Conservation (phyloP, 257 asterid species). For the Rauvolfia tetraphylla region DNA sequence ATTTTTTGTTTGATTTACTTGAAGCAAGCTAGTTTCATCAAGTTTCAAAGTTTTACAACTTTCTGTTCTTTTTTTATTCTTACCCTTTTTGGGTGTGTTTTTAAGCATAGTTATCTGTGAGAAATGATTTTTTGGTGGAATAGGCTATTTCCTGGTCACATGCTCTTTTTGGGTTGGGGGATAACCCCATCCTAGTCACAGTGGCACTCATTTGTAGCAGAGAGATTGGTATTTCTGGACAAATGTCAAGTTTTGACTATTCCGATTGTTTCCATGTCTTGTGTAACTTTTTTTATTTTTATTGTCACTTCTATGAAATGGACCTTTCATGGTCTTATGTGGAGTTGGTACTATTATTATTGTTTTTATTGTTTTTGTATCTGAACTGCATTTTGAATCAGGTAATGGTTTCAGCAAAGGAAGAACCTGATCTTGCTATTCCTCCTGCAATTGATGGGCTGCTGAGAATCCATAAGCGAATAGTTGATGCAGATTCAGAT, state of each 20-base stretch:
- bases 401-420: conserved; percentile 88
- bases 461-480: conserved; percentile 72
- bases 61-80: too few relatives aligned
- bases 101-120: neutral
- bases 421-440: conserved; percentile 65
- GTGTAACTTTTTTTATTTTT: neutral
- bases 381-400: conserved; percentile 22
- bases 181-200: neutral
- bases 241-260: neutral
- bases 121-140: neutral
- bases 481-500: conserved; percentile 55
- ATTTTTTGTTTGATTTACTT: neutral
- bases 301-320: neutral
- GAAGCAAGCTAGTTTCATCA: neutral
- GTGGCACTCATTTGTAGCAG: neutral
- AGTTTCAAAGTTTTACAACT: neutral
- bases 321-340: neutral
- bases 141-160: neutral
- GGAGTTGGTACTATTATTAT: neutral
- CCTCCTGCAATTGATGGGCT: conserved; percentile 93
- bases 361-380: neutral
- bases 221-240: neutral
- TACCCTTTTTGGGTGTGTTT: neutral
- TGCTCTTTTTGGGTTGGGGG: too few relatives aligned
- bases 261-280: neutral